Conservation (phyloP, 228 moss, liverwort and hornwort genomes). For the Sphagnum fallax region DNA sequence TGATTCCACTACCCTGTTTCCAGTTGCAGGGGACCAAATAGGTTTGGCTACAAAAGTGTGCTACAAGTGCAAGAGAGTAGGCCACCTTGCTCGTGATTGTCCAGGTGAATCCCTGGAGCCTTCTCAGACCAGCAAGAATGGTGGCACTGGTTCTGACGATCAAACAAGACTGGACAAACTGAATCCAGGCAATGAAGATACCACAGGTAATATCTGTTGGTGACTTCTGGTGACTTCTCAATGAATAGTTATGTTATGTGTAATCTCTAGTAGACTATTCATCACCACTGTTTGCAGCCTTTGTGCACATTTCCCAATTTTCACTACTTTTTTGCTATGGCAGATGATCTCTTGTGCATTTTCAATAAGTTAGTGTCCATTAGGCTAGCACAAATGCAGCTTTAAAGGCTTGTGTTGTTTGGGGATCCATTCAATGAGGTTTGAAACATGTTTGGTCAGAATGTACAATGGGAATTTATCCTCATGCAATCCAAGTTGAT, state of each 20-base stretch:
- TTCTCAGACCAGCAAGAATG: conserved; percentile 11
- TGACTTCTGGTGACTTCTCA: background rate
- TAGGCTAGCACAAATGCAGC: too few species aligned
- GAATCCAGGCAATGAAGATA: conserved; percentile 3
- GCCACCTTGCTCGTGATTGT: conserved; percentile 86
- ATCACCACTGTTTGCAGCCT: too few species aligned
- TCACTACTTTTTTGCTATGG: too few species aligned
- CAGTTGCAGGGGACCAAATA: conserved; percentile 18
- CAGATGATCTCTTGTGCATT: too few species aligned
- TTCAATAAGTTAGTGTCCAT: too few species aligned
- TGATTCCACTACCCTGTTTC: background rate
- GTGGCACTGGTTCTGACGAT: conserved; percentile 2
- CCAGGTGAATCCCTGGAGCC: conserved; percentile 19
- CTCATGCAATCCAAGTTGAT: too few species aligned
- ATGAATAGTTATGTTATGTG: too few species aligned
- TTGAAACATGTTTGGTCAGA: background rate
- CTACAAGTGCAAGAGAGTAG: conserved; percentile 79
- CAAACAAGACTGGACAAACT: background rate
- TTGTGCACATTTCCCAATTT: too few species aligned
- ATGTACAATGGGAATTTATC: too few species aligned
- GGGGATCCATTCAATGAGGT: background rate
- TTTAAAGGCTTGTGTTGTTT: too few species aligned
- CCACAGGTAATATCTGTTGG: background rate
- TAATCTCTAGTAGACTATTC: too few species aligned
- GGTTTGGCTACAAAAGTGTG: conserved; percentile 43